phyloP scores from a whole-genome alignment of 306 rosid species.

The Gastrolobium villosum region DNA sequence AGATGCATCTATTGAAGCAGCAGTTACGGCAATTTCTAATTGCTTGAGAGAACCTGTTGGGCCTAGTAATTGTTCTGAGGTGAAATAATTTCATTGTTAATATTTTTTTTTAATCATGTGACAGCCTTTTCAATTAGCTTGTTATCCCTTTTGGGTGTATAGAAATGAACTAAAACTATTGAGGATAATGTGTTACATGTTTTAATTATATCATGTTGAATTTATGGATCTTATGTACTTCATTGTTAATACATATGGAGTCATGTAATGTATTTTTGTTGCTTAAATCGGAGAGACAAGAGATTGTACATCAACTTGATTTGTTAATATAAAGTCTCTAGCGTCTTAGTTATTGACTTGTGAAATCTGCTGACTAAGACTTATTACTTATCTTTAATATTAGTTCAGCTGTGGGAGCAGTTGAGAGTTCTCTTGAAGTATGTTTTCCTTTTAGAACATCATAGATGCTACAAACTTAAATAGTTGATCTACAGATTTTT shows the following conservation, averaged over 20 bases:
- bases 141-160: constrained; percentile 29
- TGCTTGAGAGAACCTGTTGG: constrained; percentile 95
- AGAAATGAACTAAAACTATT: constrained; percentile 23
- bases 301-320: constrained; percentile 35
- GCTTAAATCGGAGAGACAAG: constrained; percentile 24
- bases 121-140: constrained; percentile 27
- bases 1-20: constrained; percentile 94
- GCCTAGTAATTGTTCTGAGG: constrained; percentile 85
- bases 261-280: constrained; percentile 38
- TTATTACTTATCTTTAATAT: no score
- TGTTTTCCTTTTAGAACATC: background rate
- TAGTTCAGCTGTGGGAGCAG: no score
- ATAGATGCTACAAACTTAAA: background rate
- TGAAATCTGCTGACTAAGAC: constrained; percentile 7
- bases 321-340: constrained; percentile 17
- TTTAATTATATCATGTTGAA: constrained; percentile 25
- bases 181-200: constrained; percentile 15
- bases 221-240: constrained; percentile 34
- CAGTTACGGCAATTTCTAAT: constrained; percentile 85
- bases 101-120: constrained; percentile 16
- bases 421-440: no score
- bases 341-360: constrained; percentile 10
- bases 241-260: constrained; percentile 30
- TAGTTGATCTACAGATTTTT: background rate
- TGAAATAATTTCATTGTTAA: constrained; percentile 58